Percentiles rank a stretch among this genome's conserved stretches.
phyloP scores from a whole-genome alignment of 1,284 basidiomycete genomes.

The Pseudozyma thailandica region DNA sequence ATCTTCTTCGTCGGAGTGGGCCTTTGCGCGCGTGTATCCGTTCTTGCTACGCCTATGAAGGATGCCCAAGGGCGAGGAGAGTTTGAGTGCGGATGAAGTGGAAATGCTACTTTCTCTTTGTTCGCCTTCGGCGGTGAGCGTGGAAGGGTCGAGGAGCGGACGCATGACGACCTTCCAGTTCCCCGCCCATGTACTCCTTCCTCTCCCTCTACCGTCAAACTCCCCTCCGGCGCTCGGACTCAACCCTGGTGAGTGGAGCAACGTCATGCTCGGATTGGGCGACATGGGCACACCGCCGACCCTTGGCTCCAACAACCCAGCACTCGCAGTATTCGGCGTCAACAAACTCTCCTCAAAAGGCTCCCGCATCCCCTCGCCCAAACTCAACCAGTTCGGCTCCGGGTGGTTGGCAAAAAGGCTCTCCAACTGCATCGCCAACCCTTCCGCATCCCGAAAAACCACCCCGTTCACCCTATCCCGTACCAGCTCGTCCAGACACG shows the following conservation, averaged over 20 bases:
- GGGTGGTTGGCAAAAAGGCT: slow-evolving; percentile 45
- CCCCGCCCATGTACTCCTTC: slow-evolving; percentile 44
- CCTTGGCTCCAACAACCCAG: too few relatives aligned
- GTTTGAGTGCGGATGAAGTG: slow-evolving; percentile 15
- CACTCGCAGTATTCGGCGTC: not conserved
- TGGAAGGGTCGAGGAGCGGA: slow-evolving; percentile 32
- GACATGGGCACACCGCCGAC: slow-evolving; percentile 30
- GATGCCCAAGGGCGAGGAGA: not conserved
- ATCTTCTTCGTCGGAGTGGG: not conserved
- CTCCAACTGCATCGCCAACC: slow-evolving; percentile 79
- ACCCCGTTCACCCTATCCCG: slow-evolving; percentile 83
- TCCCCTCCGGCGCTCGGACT: not conserved
- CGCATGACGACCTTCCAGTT: slow-evolving; percentile 60
- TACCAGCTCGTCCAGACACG: slow-evolving; percentile 87
- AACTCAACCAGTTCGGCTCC: slow-evolving; percentile 23
- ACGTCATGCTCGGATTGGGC: slow-evolving; percentile 44
- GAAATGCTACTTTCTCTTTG: not conserved
- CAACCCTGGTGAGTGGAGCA: slow-evolving; percentile 45
- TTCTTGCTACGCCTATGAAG: slow-evolving; percentile 10
- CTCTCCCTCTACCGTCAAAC: not conserved
- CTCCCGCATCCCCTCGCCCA: slow-evolving; percentile 23
- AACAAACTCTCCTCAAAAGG: slow-evolving; percentile 21
- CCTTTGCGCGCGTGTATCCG: not conserved
- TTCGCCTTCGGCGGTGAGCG: not conserved
- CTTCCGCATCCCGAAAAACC: slow-evolving; percentile 77